Evolutionary conservation across 208 protist species (phyloP).

Genomic region (Angomonas desouzai): DNA sequence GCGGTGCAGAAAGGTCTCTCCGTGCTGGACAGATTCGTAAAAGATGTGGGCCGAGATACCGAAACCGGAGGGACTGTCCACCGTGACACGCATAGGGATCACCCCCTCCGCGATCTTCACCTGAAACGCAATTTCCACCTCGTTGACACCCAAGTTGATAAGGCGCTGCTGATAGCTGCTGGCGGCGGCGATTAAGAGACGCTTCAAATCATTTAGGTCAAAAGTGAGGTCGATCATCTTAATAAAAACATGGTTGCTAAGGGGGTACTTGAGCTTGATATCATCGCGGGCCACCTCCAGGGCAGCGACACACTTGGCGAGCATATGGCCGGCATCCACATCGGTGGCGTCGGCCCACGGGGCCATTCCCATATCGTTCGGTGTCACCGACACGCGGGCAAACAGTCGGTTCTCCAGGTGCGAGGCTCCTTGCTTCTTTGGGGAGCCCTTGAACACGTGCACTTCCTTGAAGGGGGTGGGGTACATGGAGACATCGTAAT

Average conservation of each 20-base stretch:
- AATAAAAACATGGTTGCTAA: constrained; percentile 83
- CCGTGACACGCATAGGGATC: constrained; percentile 83
- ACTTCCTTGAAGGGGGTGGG: constrained; percentile 83
- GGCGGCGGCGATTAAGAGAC: constrained; percentile 43
- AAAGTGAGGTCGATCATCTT: constrained; percentile 83
- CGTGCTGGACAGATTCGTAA: constrained; percentile 73
- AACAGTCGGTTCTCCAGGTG: constrained; percentile 91
- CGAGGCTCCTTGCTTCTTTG: constrained; percentile 48
- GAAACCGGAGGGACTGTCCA: constrained; percentile 76
- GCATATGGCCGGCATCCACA: constrained; percentile 74
- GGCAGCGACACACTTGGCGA: constrained; percentile 68
- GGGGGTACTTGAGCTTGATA: constrained; percentile 51
- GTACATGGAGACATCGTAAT: constrained; percentile 91
- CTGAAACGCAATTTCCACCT: constrained; percentile 84
- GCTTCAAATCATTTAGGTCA: constrained; percentile 45
- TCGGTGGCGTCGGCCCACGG: constrained; percentile 69
- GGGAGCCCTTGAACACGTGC: constrained; percentile 87
- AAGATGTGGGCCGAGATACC: constrained; percentile 75
- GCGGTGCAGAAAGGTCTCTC: constrained; percentile 45
- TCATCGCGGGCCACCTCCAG: constrained; percentile 76
- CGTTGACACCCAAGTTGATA: constrained; percentile 54
- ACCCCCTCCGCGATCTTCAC: constrained; percentile 38
- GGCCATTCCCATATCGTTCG: constrained; percentile 76
- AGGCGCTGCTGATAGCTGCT: constrained; percentile 60
- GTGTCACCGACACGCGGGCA: constrained; percentile 87